Base-by-base conservation (phyloP, 2,329 filamentous ascomycete genomes). In the Coleophoma cylindrospora region DNA sequence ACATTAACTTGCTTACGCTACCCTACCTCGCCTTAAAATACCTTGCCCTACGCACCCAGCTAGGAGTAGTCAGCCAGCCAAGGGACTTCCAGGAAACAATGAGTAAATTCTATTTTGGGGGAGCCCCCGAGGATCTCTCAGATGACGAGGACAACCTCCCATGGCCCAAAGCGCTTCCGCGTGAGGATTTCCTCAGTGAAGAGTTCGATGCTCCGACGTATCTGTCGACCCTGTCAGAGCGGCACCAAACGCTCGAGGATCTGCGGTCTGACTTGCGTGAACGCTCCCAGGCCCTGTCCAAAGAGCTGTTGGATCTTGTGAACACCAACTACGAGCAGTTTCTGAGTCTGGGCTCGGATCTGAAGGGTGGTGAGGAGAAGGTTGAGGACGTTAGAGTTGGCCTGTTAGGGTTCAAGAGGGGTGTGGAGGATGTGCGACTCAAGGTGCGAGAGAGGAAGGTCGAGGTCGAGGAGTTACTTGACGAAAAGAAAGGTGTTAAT, bases 241-340 rank as follows among this genome's bases (percentile, higher is more conserved):
- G 94, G 1, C 94, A 99, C 68, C 94, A 99, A 68, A 96, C 92
- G 0, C 87, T 99, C 44, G 91, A 96, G 66, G 94, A 99, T 67
- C 76, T 99, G 33, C 89, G 92, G 34, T 73, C 85, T 5, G 95
- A 99, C 63, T 76, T 99, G 14, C 85, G 91, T 41, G 82, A 91
- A 51, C 80, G 95, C 47, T 89, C 85, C 58, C 81, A 88, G 59
- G 79, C 86, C 17, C 84, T 99, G 54, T 88, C 85, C 62, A 82
- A 86, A 55, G 94, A 99, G 71, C 77, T 99, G 3, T 77, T 99
- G 15, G 92, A 96, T 70, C 81, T 99, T 8, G 94, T 99, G 57
- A 99, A 99, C 65, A 81, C 86, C 47, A 95, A 99, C 69, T 97
- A 99, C 66, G 86, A 90, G 44, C 87, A 92, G 50, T 99, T 99